Percentiles rank a stretch among this genome's conserved stretches.
These are phyloP conservation scores for Boletus speciosus DNA, from an alignment of 768 basidiomycete species.

Conservation along the genomic window DNA sequence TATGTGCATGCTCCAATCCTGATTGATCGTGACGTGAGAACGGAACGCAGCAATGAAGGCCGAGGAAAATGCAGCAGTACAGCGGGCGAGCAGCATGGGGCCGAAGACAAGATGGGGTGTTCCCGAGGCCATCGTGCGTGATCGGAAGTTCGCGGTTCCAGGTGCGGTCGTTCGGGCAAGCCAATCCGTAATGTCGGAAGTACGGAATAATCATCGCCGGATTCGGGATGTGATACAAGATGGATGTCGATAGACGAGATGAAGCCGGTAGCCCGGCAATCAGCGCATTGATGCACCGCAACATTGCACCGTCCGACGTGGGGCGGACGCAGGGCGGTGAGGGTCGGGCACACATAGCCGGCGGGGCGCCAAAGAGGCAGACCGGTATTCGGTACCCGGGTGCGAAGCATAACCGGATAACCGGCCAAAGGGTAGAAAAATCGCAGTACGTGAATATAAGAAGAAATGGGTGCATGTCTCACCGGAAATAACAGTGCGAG, in stretches of 20 bases:
- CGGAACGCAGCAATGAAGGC: conserved; percentile 5
- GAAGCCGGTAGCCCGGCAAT: conserved; percentile 14
- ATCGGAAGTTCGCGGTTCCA: conserved; percentile 5
- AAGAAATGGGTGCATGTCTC: not conserved
- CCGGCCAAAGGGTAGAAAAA: not conserved
- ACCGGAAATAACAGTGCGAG: not conserved
- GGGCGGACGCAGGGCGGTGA: not conserved
- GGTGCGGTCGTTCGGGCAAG: not conserved
- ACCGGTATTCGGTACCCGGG: conserved; percentile 12
- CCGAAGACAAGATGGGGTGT: conserved; percentile 4
- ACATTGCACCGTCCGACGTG: conserved; percentile 5
- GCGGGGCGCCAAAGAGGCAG: conserved; percentile 1
- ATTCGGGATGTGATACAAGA: not conserved
- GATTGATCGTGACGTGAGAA: conserved; percentile 10
- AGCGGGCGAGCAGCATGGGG: conserved; percentile 11
- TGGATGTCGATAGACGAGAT: not conserved
- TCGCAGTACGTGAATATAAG: not conserved
- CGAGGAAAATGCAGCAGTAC: conserved; percentile 1
- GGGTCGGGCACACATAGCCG: conserved; percentile 11
- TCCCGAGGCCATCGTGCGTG: not conserved
- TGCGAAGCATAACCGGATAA: conserved; percentile 6
- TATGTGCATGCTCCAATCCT: conserved; percentile 82
- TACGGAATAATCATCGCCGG: not conserved
- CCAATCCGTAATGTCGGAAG: not conserved
- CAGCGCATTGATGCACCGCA: conserved; percentile 3